Evolutionary conservation across 1,139 yeast genomes (phyloP).

Genomic region (Kurtzmaniella quercitrusa): DNA sequence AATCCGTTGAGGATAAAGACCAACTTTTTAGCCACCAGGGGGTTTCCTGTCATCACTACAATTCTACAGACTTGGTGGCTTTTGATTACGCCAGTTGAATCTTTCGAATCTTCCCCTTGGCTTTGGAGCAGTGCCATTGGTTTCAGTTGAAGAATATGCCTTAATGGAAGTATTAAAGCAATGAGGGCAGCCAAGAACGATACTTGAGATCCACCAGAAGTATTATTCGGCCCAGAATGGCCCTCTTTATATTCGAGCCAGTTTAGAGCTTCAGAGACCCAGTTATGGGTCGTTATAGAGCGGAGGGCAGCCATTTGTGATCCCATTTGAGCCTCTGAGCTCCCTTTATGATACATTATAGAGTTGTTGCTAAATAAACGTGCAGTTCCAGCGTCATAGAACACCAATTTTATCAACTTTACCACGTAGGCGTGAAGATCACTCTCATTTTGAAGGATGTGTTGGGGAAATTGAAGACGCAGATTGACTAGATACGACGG

Average conservation of each 20-base stretch:
- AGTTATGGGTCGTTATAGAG: constrained; percentile 35
- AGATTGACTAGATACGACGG: constrained; percentile 29
- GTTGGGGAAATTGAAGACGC: constrained; percentile 35
- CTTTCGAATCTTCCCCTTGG: constrained; percentile 4
- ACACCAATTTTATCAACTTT: constrained; percentile 34
- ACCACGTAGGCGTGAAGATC: constrained; percentile 35
- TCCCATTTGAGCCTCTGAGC: not conserved
- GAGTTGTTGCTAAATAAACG: constrained; percentile 37
- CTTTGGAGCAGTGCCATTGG: constrained; percentile 22
- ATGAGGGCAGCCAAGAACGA: constrained; percentile 45
- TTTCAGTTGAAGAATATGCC: constrained; percentile 29
- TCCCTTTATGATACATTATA: constrained; percentile 17
- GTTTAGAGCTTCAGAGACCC: constrained; percentile 55
- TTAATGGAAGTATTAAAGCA: constrained; percentile 38
- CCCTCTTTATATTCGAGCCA: constrained; percentile 66
- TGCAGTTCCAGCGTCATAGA: constrained; percentile 43
- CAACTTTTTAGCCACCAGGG: constrained; percentile 57
- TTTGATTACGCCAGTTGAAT: constrained; percentile 5
- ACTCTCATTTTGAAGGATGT: constrained; percentile 37
- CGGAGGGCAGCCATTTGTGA: not conserved
- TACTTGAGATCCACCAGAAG: not conserved
- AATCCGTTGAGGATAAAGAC: constrained; percentile 52
- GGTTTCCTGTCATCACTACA: constrained; percentile 57
- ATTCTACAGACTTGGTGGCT: constrained; percentile 39
- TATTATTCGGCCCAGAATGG: constrained; percentile 12